A percentile compares a stretch with the other conserved stretches of the same genome.
Conservation (phyloP, 169 alveolate genomes). For the Plasmodium adleri region DNA sequence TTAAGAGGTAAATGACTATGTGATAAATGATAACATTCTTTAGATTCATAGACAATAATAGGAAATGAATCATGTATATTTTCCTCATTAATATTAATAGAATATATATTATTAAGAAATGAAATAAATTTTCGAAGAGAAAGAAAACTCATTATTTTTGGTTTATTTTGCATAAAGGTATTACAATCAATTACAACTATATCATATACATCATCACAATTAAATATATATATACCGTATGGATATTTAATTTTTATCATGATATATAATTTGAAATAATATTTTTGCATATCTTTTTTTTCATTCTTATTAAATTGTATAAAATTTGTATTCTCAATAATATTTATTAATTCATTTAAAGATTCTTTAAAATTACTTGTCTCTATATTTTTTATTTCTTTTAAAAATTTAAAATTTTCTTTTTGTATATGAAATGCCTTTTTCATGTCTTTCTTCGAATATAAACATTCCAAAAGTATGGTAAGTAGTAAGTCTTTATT, state of each 20-base stretch:
- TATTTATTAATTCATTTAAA: conserved; percentile 57
- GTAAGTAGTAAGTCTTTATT: conserved; percentile 53
- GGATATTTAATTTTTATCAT: conserved; percentile 42
- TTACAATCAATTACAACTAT: conserved; percentile 67
- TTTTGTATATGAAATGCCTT: conserved; percentile 24
- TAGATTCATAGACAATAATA: conserved; percentile 49
- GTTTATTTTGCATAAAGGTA: conserved; percentile 42
- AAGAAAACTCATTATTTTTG: conserved; percentile 61
- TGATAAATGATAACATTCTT: conserved; percentile 49
- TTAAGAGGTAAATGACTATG: conserved; percentile 45
- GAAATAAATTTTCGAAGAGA: conserved; percentile 60
- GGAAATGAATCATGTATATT: conserved; percentile 49
- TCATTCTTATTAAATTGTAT: conserved; percentile 10
- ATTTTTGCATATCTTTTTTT: conserved; percentile 14
- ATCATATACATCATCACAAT: conserved; percentile 65
- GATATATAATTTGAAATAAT: conserved; percentile 56
- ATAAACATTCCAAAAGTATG: conserved; percentile 48
- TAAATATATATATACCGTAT: conserved; percentile 47
- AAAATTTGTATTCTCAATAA: conserved; percentile 58
- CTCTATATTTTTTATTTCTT: conserved; percentile 70
- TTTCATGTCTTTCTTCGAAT: conserved; percentile 49
- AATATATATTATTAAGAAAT: conserved; percentile 29
- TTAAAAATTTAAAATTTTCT: conserved; percentile 48
- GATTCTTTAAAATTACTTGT: conserved; percentile 57
- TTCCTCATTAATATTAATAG: conserved; percentile 40